Conservation (phyloP, 352 stramenopile genomes). For the Phytophthora pisi region DNA sequence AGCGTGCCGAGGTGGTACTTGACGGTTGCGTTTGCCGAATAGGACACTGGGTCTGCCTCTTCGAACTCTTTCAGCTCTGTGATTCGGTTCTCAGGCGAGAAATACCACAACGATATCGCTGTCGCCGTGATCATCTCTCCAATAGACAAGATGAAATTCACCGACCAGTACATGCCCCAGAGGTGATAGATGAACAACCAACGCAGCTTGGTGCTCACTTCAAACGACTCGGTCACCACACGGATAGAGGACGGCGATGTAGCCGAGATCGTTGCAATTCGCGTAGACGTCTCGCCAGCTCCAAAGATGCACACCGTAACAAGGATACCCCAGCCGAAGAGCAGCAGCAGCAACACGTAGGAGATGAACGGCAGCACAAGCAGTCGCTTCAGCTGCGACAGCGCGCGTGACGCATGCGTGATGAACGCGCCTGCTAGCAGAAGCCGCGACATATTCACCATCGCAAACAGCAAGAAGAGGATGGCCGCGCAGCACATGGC, state of each 20-base stretch:
- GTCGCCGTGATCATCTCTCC: conserved; percentile 81
- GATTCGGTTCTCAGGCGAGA: conserved; percentile 63
- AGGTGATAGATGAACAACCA: conserved; percentile 82
- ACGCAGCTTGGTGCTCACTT: conserved; percentile 63
- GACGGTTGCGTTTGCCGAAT: conserved; percentile 63
- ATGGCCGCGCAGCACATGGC: conserved; percentile 65
- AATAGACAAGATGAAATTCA: conserved; percentile 67
- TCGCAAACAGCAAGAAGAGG: conserved; percentile 66
- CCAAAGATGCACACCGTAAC: conserved; percentile 83
- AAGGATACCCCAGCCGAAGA: conserved; percentile 76
- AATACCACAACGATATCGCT: conserved; percentile 81
- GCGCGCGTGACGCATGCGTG: conserved; percentile 68
- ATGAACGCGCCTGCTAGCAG: conserved; percentile 81
- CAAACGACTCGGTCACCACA: conserved; percentile 74
- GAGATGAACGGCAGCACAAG: conserved; percentile 75
- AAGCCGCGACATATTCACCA: conserved; percentile 68
- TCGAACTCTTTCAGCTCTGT: conserved; percentile 63
- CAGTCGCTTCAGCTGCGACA: conserved; percentile 70
- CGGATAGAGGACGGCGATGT: conserved; percentile 49
- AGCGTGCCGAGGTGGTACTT: conserved; percentile 79
- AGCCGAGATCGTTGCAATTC: conserved; percentile 64
- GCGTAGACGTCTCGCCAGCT: conserved; percentile 60
- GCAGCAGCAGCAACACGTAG: conserved; percentile 63
- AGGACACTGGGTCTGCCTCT: conserved; percentile 65
- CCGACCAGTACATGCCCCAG: conserved; percentile 85